These are phyloP conservation scores for Plasmodium relictum DNA, from an alignment of 169 alveolate species.

Conservation along the genomic window DNA sequence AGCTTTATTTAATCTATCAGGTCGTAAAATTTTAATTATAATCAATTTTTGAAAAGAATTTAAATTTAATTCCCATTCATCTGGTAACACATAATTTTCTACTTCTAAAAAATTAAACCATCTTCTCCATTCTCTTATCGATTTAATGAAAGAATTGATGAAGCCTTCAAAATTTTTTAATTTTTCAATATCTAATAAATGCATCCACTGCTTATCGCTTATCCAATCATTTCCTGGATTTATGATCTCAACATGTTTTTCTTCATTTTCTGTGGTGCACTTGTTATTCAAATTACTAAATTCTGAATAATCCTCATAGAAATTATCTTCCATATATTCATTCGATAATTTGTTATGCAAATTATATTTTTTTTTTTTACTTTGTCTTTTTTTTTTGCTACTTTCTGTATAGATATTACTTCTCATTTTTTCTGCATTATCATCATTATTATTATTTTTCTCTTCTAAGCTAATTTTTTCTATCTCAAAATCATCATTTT, in stretches of 20 bases:
- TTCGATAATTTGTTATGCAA: conserved; percentile 15
- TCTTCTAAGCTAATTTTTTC: not conserved
- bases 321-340: conserved; percentile 18
- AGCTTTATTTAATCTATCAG: conserved; percentile 77
- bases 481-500: conserved; percentile 3
- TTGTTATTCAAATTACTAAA: conserved; percentile 29
- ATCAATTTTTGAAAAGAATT: conserved; percentile 72
- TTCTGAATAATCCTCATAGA: conserved; percentile 27
- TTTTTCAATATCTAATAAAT: conserved; percentile 63
- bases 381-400: conserved; percentile 32
- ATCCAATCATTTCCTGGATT: conserved; percentile 79
- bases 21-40: conserved; percentile 72
- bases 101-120: conserved; percentile 75
- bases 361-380: conserved; percentile 29
- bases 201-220: conserved; percentile 63
- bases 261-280: conserved; percentile 22
- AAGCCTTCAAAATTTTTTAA: conserved; percentile 75
- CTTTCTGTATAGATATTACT: not conserved
- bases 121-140: conserved; percentile 79
- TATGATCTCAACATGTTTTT: conserved; percentile 16
- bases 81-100: conserved; percentile 69
- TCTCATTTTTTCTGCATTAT: not conserved
- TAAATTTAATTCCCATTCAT: conserved; percentile 79
- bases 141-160: conserved; percentile 73
- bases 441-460: conserved; percentile 5